Evolutionary conservation across 179 eudicot species (phyloP).

Genomic region (Sideroxylon spinosum): DNA sequence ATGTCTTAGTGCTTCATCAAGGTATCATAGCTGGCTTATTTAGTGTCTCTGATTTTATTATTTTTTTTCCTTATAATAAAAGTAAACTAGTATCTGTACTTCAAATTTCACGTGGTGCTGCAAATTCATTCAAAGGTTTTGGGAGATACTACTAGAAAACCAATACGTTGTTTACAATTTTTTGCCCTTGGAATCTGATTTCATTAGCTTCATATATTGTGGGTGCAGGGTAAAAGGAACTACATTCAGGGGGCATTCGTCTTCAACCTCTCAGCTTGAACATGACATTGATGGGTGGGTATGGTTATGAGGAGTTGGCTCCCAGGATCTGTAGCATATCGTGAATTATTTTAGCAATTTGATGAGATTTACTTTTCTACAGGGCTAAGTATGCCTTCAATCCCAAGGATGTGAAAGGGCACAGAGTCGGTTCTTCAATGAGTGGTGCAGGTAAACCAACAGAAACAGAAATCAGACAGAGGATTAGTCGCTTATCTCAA

Average conservation of each 20-base stretch:
- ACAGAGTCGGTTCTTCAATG: constrained; percentile 34
- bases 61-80: background rate
- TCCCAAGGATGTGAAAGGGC: constrained; percentile 62
- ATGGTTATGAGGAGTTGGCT: constrained; percentile 22
- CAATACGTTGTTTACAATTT: background rate
- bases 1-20: background rate
- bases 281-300: constrained; percentile 73
- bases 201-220: constrained; percentile 19
- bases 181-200: background rate
- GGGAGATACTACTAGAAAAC: background rate
- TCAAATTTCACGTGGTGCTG: background rate
- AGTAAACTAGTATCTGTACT: background rate
- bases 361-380: constrained; percentile 6
- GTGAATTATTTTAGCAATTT: background rate
- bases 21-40: background rate
- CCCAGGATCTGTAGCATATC: background rate
- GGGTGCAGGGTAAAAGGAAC: constrained; percentile 37
- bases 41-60: background rate
- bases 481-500: constrained; percentile 55
- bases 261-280: constrained; percentile 43
- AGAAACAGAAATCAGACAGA: constrained; percentile 64
- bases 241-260: constrained; percentile 29
- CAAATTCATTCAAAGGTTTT: background rate
- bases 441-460: constrained; percentile 29
- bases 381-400: constrained; percentile 77